Conservation (phyloP, 1,139 yeast species). For the Hyphopichia pseudoburtonii region DNA sequence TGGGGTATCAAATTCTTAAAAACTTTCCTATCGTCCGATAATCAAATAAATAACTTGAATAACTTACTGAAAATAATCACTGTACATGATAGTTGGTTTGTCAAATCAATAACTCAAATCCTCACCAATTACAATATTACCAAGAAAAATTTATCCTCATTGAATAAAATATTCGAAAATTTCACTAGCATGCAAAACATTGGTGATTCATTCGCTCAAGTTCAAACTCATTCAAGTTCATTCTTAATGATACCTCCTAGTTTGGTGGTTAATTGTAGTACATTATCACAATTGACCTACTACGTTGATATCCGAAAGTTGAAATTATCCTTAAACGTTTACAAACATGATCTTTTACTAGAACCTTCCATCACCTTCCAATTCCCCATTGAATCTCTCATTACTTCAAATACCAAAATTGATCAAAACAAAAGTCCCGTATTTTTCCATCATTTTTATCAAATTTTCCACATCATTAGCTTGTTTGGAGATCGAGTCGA, state of each 20-base stretch:
- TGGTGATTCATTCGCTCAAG: slow-evolving; percentile 1
- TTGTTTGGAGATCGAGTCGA: slow-evolving; percentile 46
- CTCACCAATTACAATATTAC: slow-evolving; percentile 52
- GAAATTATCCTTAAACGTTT: slow-evolving; percentile 75
- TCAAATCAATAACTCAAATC: slow-evolving; percentile 75
- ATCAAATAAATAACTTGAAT: slow-evolving; percentile 38
- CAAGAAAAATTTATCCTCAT: slow-evolving; percentile 27
- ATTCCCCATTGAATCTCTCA: slow-evolving; percentile 20
- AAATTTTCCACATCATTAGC: slow-evolving; percentile 49
- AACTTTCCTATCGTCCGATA: slow-evolving; percentile 55
- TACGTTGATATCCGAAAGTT: slow-evolving; percentile 72
- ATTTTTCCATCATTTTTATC: slow-evolving; percentile 45
- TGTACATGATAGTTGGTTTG: slow-evolving; percentile 92
- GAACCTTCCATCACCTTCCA: slow-evolving; percentile 23
- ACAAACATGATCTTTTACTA: slow-evolving; percentile 42
- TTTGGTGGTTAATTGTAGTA: slow-evolving; percentile 37
- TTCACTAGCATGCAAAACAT: slow-evolving; percentile 14
- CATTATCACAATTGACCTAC: slow-evolving; percentile 61
- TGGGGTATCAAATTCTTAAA: slow-evolving; percentile 79
- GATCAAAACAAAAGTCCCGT: slow-evolving; percentile 23
- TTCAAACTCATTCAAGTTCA: slow-evolving; percentile 1
- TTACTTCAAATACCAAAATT: slow-evolving; percentile 23
- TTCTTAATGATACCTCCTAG: slow-evolving; percentile 6
- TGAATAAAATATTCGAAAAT: slow-evolving; percentile 31
- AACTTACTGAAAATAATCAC: slow-evolving; percentile 64